Evolutionary conservation across 495 filamentous ascomycete genomes (phyloP).

Genomic region (Penicillium subrubescens): DNA sequence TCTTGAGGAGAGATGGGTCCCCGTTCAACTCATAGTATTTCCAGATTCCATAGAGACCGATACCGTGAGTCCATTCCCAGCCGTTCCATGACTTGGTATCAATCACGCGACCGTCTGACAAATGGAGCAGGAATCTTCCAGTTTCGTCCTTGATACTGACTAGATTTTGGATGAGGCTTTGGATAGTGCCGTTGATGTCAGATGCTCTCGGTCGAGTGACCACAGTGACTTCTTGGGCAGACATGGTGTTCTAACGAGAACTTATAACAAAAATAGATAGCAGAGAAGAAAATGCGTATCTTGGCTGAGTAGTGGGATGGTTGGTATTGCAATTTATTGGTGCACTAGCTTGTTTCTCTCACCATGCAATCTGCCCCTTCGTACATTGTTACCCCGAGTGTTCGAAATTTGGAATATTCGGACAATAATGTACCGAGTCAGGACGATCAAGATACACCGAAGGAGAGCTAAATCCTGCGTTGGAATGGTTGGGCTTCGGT

Average conservation of each 20-base stretch:
- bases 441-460: not conserved
- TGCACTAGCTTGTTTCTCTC: not conserved
- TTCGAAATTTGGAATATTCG: not conserved
- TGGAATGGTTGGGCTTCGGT: not conserved
- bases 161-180: conserved; percentile 64
- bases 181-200: conserved; percentile 57
- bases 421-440: not conserved
- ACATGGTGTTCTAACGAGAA: not conserved
- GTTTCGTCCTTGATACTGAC: conserved; percentile 70
- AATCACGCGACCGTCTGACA: conserved; percentile 70
- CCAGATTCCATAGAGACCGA: conserved; percentile 75
- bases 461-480: not conserved
- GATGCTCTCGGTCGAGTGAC: conserved; percentile 18
- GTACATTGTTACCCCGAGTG: not conserved
- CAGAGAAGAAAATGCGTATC: not conserved
- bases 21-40: conserved; percentile 70
- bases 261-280: not conserved
- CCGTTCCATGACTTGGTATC: conserved; percentile 78
- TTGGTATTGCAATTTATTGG: not conserved
- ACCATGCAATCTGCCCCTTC: not conserved
- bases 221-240: not conserved
- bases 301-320: not conserved
- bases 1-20: conserved; percentile 48
- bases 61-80: conserved; percentile 83
- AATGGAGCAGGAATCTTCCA: conserved; percentile 65